Percentiles rank a stretch among this genome's conserved stretches.
These are phyloP conservation scores for Ustilago shanxiensis DNA, from an alignment of 1,284 basidiomycete genomes.

Conservation along the genomic window DNA sequence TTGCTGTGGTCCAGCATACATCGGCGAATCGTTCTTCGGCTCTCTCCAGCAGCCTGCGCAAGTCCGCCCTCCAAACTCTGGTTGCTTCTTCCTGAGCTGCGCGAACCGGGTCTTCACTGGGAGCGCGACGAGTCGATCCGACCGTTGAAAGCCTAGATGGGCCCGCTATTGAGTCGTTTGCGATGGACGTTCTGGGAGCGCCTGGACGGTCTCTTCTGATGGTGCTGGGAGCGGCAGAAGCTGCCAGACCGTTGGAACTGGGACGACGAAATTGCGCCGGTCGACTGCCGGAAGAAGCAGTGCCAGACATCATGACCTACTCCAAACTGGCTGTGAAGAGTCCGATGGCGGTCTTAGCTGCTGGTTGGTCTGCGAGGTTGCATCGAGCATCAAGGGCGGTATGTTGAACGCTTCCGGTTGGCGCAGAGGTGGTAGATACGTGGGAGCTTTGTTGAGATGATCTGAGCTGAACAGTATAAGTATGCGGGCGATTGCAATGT, in stretches of 20 bases:
- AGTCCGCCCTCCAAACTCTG: slow-evolving; percentile 52
- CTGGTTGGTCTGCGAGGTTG: not conserved
- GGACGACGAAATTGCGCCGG: not conserved
- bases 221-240: not conserved
- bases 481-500: not conserved
- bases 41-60: slow-evolving; percentile 45
- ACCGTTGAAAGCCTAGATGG: slow-evolving; percentile 12
- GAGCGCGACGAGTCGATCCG: not conserved
- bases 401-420: not conserved
- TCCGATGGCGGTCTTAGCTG: not conserved
- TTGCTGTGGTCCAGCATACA: slow-evolving; percentile 56
- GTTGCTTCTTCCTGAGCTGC: slow-evolving; percentile 51
- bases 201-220: not conserved
- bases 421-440: too few species aligned
- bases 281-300: not conserved
- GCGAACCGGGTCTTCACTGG: slow-evolving; percentile 31
- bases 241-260: slow-evolving; percentile 5
- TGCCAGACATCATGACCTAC: slow-evolving; percentile 4
- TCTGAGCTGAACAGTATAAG: too few species aligned
- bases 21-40: slow-evolving; percentile 61
- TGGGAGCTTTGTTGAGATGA: too few species aligned
- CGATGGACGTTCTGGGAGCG: not conserved
- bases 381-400: not conserved
- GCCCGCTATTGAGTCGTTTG: not conserved
- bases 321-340: not conserved